Percentiles rank a stretch among this genome's conserved stretches.
phyloP scores from a whole-genome alignment of 139 green algal species.

The Pleodorina starrii region DNA sequence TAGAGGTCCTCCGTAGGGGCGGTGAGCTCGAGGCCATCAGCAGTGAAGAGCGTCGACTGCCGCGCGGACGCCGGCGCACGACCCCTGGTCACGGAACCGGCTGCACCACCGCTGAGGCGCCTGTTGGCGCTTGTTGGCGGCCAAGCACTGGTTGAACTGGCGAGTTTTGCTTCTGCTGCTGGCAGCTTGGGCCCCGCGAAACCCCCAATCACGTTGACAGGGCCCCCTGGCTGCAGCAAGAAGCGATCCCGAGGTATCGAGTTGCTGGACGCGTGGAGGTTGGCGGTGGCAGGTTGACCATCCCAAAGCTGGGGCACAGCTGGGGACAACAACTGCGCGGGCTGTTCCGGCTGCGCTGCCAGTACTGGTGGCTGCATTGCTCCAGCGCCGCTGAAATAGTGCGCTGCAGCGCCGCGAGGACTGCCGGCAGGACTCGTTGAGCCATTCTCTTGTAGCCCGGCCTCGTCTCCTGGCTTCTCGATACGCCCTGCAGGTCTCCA shows the following conservation, averaged over 20 bases:
- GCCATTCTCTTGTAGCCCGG: neutral
- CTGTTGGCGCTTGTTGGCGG: neutral
- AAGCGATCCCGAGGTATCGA: neutral
- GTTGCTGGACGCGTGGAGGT: neutral
- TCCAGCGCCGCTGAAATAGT: neutral
- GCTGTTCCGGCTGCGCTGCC: neutral
- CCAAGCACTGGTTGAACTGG: neutral
- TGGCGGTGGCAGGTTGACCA: neutral
- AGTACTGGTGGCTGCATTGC: neutral
- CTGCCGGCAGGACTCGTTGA: neutral
- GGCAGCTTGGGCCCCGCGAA: neutral
- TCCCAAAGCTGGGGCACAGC: neutral
- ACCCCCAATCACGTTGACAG: neutral
- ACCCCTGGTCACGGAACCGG: neutral
- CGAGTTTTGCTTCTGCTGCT: neutral
- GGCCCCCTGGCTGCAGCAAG: neutral
- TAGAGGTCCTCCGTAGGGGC: neutral
- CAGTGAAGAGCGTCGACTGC: constrained; percentile 21
- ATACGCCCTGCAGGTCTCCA: constrained; percentile 22
- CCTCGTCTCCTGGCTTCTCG: constrained; percentile 1
- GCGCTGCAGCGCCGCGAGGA: constrained; percentile 3
- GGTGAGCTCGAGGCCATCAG: neutral
- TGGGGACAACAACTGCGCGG: too few relatives aligned
- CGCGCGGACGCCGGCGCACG: neutral
- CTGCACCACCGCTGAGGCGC: neutral